phyloP scores from a whole-genome alignment of 768 basidiomycete species.

The Mycena galopus region DNA sequence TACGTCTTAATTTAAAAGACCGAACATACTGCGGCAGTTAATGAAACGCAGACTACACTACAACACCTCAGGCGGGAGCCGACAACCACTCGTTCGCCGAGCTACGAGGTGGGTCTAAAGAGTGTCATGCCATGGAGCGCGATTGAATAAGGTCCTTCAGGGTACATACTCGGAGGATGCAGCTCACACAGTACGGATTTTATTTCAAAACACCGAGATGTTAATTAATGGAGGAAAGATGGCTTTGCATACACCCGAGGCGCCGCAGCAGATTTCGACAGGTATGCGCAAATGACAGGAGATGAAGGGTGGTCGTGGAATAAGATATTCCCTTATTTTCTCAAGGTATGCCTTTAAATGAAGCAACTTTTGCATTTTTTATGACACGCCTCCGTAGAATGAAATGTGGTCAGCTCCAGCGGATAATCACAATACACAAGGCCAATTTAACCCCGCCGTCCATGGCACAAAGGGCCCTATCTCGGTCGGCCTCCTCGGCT shows the following conservation, averaged over 20 bases:
- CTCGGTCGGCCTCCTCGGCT: conserved; percentile 42
- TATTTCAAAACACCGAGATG: background rate
- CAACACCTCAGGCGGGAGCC: conserved; percentile 3
- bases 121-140: background rate
- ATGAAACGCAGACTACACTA: conserved; percentile 10
- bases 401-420: conserved; percentile 44
- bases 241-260: conserved; percentile 42
- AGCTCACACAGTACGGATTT: conserved; percentile 14
- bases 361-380: background rate
- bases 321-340: conserved; percentile 39
- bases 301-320: conserved; percentile 44
- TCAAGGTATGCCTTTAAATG: conserved; percentile 36
- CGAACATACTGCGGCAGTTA: background rate
- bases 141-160: conserved; percentile 1
- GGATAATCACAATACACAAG: conserved; percentile 45
- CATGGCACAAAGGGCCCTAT: conserved; percentile 45
- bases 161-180: conserved; percentile 20
- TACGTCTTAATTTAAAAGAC: background rate
- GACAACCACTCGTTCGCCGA: background rate
- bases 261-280: conserved; percentile 43
- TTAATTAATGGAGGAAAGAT: conserved; percentile 4
- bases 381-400: conserved; percentile 39
- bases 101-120: background rate
- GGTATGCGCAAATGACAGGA: conserved; percentile 33
- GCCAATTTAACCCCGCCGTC: conserved; percentile 43